Evolutionary conservation across 2,329 filamentous ascomycete species (phyloP).

Genomic region (Diaporthe nobilis): DNA sequence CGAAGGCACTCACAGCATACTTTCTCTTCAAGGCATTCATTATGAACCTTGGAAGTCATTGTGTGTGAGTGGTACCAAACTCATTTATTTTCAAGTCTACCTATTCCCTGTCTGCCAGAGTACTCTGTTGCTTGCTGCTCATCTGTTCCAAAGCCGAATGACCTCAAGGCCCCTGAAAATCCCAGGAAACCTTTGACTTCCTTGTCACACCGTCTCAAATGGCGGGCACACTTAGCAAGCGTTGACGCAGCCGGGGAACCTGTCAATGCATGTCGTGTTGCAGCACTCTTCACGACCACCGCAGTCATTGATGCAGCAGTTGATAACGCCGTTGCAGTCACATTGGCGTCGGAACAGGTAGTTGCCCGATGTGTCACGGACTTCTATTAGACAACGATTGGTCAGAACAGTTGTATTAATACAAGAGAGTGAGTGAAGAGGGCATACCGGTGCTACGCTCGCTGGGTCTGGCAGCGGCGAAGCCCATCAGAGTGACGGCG

Average conservation of each 20-base stretch:
- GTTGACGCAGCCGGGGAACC: neutral
- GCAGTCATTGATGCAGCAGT: constrained; percentile 19
- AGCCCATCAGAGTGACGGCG: neutral
- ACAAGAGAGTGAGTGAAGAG: too few relatives aligned
- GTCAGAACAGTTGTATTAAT: neutral
- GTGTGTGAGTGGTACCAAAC: neutral
- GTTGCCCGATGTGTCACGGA: neutral
- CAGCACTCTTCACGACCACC: constrained; percentile 13
- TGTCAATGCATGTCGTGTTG: constrained; percentile 10
- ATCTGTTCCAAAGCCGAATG: too few relatives aligned
- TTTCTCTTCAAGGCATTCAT: neutral
- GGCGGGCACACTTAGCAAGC: neutral
- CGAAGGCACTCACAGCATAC: neutral
- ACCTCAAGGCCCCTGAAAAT: neutral
- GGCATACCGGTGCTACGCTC: neutral
- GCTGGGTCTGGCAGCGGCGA: constrained; percentile 5
- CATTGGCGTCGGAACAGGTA: constrained; percentile 7
- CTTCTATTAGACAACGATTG: neutral
- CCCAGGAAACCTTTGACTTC: neutral
- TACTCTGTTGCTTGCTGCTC: neutral
- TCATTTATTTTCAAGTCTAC: neutral
- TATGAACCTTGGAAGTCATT: neutral
- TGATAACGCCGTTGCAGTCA: constrained; percentile 2
- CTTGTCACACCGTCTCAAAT: neutral
- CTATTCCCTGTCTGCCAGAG: too few relatives aligned